Base-by-base conservation (phyloP, 2,329 filamentous ascomycete genomes). In the Trichophyton mentagrophytes region DNA sequence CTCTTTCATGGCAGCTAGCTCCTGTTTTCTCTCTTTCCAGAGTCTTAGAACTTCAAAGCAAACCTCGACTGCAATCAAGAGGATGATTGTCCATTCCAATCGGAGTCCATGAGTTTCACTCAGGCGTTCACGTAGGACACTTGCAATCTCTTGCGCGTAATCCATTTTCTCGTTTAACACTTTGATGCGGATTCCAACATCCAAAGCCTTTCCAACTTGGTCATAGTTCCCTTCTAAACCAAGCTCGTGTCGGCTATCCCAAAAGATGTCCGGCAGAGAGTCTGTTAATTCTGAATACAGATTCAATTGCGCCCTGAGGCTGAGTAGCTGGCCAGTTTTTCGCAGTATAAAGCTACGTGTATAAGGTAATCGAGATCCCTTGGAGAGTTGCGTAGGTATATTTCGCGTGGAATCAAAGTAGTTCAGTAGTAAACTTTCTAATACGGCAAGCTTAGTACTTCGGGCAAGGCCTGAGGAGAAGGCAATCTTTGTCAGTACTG, bases 211-310 rank as follows among this genome's bases (percentile, higher is more conserved):
- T 46, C 92, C 91, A 46, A 96, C 90, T 72, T 93, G 88, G 66
- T 96, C 91, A 73, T 97, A 99, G 76, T 96, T 97, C 33, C 87
- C 88, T 72, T 96, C 93, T 1, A 99, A 80, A 0, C 90, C 89
- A 1, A 96, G 83, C 72, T 96, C 91, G 67, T 93, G 87, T 57
- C 85, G 83, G 67, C 83, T 88, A 72, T 99, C 93, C 93, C 93
- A 99, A 76, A 99, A 96, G 53, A 97, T 84, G 74, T 99, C 93
- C 0, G 93, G 93, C 17, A 97, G 80, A 17, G 89, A 90, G 75
- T 99, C 93, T 0, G 93, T 97, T 38, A 99, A 82, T 73, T 97
- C 93, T 1, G 90, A 95, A 77, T 97, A 97, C 67, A 97, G 87
- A 70, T 99, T 99, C 57, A 99, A 80, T 69, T 96, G 90, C 0